A percentile compares a stretch with the other conserved stretches of the same genome.
Conservation (phyloP, 345 rosid species). For the Mallotus nudiflorus region DNA sequence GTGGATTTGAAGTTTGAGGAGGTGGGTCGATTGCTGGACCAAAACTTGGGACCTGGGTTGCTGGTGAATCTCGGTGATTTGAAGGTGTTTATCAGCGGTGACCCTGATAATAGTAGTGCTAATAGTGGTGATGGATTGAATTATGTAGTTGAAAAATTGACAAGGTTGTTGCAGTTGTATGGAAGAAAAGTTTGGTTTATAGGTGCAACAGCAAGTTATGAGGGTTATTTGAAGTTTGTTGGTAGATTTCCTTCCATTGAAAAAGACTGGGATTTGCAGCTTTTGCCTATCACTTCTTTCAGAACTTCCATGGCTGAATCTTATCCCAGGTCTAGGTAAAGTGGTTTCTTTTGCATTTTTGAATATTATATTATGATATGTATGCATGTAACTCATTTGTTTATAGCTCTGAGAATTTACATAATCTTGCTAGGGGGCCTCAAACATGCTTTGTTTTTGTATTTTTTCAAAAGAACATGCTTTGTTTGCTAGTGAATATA, state of each 20-base stretch:
- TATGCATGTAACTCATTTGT: background rate
- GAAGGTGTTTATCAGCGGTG: constrained; percentile 32
- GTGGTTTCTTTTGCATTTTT: background rate
- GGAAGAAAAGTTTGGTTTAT: constrained; percentile 59
- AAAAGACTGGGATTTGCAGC: constrained; percentile 82
- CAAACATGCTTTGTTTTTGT: no score
- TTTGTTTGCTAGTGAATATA: constrained; percentile 7
- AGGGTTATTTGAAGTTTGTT: constrained; percentile 54
- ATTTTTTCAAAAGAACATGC: no score
- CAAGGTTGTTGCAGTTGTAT: constrained; percentile 44
- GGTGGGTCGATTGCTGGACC: constrained; percentile 41
- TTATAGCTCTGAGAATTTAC: background rate
- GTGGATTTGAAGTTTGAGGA: constrained; percentile 46
- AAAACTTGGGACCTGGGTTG: constrained; percentile 45
- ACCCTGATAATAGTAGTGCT: background rate
- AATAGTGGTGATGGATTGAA: constrained; percentile 27
- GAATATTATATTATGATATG: background rate
- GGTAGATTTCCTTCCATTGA: constrained; percentile 55
- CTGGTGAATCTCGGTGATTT: constrained; percentile 68
- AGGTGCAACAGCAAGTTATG: constrained; percentile 58
- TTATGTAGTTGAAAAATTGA: constrained; percentile 45
- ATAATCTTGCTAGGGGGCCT: constrained; percentile 2
- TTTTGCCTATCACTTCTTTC: constrained; percentile 64
- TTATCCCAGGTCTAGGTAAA: constrained; percentile 68
- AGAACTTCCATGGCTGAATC: constrained; percentile 47